These are phyloP conservation scores for Trichaptum fuscoviolaceum DNA, from an alignment of 768 basidiomycete species.

Conservation along the genomic window DNA sequence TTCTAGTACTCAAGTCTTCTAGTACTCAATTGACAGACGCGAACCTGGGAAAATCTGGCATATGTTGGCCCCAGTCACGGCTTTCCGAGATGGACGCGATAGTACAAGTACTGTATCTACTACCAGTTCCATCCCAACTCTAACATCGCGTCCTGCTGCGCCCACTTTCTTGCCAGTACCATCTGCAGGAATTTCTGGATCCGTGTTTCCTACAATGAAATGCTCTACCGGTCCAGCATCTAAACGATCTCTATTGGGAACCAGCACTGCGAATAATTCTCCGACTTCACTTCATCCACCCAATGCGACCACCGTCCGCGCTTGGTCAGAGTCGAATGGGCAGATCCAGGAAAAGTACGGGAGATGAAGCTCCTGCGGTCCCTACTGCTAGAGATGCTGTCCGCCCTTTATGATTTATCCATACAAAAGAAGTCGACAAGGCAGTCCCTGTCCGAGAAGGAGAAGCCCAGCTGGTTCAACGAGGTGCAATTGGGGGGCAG, in stretches of 20 bases:
- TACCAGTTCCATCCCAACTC: slow-evolving; percentile 57
- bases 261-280: slow-evolving; percentile 32
- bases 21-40: slow-evolving; percentile 27
- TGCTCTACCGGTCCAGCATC: slow-evolving; percentile 52
- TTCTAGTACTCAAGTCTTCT: too few species aligned
- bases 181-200: slow-evolving; percentile 42
- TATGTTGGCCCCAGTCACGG: slow-evolving; percentile 66
- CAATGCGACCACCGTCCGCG: slow-evolving; percentile 17
- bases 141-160: slow-evolving; percentile 65
- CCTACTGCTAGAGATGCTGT: slow-evolving; percentile 21
- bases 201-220: slow-evolving; percentile 45
- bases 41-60: slow-evolving; percentile 31
- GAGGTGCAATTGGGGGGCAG: too few species aligned
- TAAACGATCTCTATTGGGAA: slow-evolving; percentile 62
- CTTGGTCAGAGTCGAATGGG: slow-evolving; percentile 44
- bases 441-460: too few species aligned
- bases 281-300: slow-evolving; percentile 8
- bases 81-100: slow-evolving; percentile 45
- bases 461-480: too few species aligned
- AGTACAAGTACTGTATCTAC: slow-evolving; percentile 48
- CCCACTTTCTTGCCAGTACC: slow-evolving; percentile 80
- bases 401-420: too few species aligned
- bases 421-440: too few species aligned
- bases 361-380: slow-evolving; percentile 18
- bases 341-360: slow-evolving; percentile 33